Evolutionary conservation across 208 protist species (phyloP).

Genomic region (Crithidia mellificae): DNA sequence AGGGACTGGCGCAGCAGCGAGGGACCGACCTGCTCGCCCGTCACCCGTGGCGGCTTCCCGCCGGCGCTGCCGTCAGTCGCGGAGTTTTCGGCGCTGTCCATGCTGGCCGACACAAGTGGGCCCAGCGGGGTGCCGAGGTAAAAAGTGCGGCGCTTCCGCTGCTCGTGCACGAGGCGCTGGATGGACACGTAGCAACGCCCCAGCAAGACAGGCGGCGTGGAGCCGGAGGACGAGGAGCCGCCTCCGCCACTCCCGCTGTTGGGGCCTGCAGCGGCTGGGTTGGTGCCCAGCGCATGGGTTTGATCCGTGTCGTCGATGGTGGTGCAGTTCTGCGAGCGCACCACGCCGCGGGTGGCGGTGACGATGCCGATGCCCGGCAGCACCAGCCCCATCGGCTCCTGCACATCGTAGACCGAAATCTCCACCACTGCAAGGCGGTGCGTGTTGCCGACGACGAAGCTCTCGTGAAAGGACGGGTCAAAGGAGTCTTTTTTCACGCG

Average conservation of each 20-base stretch:
- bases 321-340: slow-evolving; percentile 16
- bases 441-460: slow-evolving; percentile 78
- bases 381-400: slow-evolving; percentile 36
- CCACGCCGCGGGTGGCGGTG: slow-evolving; percentile 22
- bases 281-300: not conserved
- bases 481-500: slow-evolving; percentile 43
- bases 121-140: slow-evolving; percentile 37
- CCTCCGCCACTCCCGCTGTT: not conserved
- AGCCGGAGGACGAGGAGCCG: slow-evolving; percentile 15
- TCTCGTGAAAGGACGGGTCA: slow-evolving; percentile 53
- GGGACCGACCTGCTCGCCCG: slow-evolving; percentile 16
- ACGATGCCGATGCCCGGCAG: slow-evolving; percentile 31
- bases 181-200: slow-evolving; percentile 73
- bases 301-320: slow-evolving; percentile 13
- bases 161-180: slow-evolving; percentile 55
- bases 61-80: not conserved
- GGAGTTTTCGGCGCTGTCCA: not conserved
- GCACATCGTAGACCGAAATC: slow-evolving; percentile 57
- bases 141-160: slow-evolving; percentile 46
- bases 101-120: not conserved
- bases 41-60: not conserved
- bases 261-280: not conserved
- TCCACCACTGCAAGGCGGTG: slow-evolving; percentile 78
- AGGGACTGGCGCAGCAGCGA: slow-evolving; percentile 27
- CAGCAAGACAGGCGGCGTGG: slow-evolving; percentile 38